Percentiles rank a stretch among this genome's conserved stretches.
phyloP scores from a whole-genome alignment of 2,329 filamentous ascomycete genomes.

The Aspergillus floridensis region DNA sequence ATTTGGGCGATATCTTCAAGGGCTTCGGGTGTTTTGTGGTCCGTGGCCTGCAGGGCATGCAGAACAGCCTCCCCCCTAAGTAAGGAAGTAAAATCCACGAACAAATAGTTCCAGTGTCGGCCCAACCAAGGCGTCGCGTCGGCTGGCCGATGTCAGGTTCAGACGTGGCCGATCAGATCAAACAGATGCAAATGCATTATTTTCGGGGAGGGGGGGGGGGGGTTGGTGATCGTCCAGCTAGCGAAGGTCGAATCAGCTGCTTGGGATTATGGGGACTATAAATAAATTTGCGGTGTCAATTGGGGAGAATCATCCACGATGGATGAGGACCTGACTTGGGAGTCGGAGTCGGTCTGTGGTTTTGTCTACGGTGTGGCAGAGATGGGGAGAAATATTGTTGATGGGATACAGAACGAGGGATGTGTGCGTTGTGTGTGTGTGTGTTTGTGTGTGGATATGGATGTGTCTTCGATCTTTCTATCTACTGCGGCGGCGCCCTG shows the following conservation, averaged over 20 bases:
- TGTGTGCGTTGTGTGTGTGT: no score
- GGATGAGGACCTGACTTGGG: not conserved
- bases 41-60: not conserved
- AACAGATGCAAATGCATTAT: not conserved
- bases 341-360: not conserved
- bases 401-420: no score
- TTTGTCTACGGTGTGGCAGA: not conserved
- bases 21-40: not conserved
- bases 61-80: not conserved
- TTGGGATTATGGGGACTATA: not conserved
- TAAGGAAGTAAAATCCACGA: conserved; percentile 1
- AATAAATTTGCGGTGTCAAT: conserved; percentile 7
- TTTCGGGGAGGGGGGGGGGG: not conserved
- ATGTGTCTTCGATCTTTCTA: not conserved
- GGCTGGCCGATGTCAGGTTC: conserved; percentile 3
- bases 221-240: not conserved
- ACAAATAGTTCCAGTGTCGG: not conserved
- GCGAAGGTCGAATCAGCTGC: not conserved
- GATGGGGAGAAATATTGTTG: not conserved
- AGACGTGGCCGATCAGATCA: not conserved
- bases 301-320: not conserved
- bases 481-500: not conserved
- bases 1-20: not conserved
- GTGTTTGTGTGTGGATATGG: not conserved
- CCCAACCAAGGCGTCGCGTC: conserved; percentile 1